Evolutionary conservation across 2,329 filamentous ascomycete genomes (phyloP), one percentile per base, ranked within the genome.

Genomic region (Talaromyces sp.): DNA sequence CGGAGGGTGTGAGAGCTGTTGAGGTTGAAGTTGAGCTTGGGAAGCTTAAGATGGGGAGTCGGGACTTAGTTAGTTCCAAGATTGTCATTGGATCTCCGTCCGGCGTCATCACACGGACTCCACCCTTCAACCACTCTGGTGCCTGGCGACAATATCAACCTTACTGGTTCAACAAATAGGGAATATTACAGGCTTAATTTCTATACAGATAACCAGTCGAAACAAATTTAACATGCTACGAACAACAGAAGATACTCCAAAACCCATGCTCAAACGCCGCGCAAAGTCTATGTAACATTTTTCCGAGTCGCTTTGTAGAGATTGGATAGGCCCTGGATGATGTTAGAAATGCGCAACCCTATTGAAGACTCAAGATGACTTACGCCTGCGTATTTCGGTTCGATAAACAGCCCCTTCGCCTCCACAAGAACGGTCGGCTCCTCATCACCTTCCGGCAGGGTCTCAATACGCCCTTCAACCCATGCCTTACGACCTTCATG

Each of bases 401-500:
- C 92, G 72, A 98, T 85, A 75, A 96, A 98, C 70, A 99, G 79
- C 2, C 90, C 93, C 74, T 90, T 90, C 0, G 92, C 94, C 78
- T 96, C 91, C 8, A 90, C 92, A 66, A 97, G 77, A 57, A 93
- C 84, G 16, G 84, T 78, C 0, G 88, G 88, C 70, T 84, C 82
- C 77, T 88, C 84, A 9, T 87, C 86, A 39, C 87, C 81, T 31
- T 83, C 79, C 65, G 86, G 85, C 67, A 98, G 78, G 63, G 91
- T 89, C 84, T 97, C 93, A 71, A 98, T 88, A 70, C 87, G 86
- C 1, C 92, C 95, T 79, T 91, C 89, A 1, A 97, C 92, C 92
- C 92, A 97, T 13, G 93, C 94, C 82, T 98, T 98, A 67, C 95
- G 85, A 0, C 95, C 94, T 74, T 98, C 93, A 1, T 94, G 90